Evolutionary conservation across 768 basidiomycete species (phyloP).

Genomic region (Tulasnella sp.): DNA sequence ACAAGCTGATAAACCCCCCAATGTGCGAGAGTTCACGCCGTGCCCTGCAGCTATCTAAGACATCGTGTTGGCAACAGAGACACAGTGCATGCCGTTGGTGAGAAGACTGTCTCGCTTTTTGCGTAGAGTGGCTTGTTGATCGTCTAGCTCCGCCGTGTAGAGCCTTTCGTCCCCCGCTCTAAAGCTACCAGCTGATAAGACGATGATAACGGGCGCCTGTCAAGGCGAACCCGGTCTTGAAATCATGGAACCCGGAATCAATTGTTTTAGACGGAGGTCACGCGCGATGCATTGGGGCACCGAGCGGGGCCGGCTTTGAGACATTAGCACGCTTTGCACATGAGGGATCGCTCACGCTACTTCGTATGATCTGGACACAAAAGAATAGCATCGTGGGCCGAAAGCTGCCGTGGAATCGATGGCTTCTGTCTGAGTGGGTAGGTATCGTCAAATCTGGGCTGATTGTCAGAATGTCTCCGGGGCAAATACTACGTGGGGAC

Average conservation of each 20-base stretch:
- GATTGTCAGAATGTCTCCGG: conserved; percentile 17
- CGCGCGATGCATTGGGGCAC: not conserved
- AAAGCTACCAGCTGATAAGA: not conserved
- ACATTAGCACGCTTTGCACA: not conserved
- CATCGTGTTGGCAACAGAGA: not conserved
- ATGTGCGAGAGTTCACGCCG: not conserved
- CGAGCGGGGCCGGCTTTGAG: not conserved
- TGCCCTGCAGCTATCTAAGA: not conserved
- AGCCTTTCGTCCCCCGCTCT: not conserved
- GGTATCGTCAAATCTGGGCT: not conserved
- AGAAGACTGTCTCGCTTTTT: not conserved
- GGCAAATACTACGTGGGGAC: not conserved
- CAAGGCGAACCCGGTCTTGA: not conserved
- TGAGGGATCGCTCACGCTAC: not conserved
- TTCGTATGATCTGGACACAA: not conserved
- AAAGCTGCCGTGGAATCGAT: not conserved
- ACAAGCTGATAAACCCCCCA: not conserved
- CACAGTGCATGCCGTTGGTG: not conserved
- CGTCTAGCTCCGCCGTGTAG: not conserved
- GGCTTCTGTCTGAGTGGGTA: conserved; percentile 12
- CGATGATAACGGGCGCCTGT: conserved; percentile 17
- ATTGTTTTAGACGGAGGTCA: not conserved
- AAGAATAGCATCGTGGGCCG: not conserved
- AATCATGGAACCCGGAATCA: not conserved
- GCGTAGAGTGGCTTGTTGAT: not conserved